These are phyloP conservation scores for Fusarium aywerte DNA, from an alignment of 2,329 filamentous ascomycete genomes.

Conservation along the genomic window DNA sequence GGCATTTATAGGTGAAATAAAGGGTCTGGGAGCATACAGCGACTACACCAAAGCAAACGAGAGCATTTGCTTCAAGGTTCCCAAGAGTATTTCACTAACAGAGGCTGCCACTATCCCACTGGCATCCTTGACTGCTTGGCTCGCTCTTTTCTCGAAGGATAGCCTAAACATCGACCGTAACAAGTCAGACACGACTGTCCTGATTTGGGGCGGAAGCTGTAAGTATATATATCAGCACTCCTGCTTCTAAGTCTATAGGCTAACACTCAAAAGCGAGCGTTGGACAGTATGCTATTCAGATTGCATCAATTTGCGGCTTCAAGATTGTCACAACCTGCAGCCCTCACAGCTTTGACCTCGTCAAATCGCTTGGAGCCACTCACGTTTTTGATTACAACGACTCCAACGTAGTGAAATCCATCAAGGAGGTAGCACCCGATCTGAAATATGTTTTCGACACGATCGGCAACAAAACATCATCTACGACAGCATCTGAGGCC, in stretches of 20 bases:
- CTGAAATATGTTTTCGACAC: conserved; percentile 56
- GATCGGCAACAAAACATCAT: conserved; percentile 54
- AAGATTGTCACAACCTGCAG: conserved; percentile 52
- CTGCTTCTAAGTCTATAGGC: not conserved
- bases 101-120: conserved; percentile 55
- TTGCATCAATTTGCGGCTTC: conserved; percentile 49
- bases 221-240: conserved; percentile 41
- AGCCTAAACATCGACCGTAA: conserved; percentile 50
- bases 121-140: conserved; percentile 53
- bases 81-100: conserved; percentile 43
- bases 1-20: conserved; percentile 32
- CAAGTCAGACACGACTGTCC: conserved; percentile 37
- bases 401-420: conserved; percentile 49
- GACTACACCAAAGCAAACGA: conserved; percentile 56
- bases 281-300: conserved; percentile 52
- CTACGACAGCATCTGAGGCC: conserved; percentile 47
- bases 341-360: conserved; percentile 47
- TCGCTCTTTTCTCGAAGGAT: conserved; percentile 54
- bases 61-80: conserved; percentile 54
- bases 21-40: conserved; percentile 53
- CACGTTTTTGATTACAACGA: conserved; percentile 56
- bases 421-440: conserved; percentile 48
- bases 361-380: conserved; percentile 49
- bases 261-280: conserved; percentile 50
- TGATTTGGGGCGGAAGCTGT: conserved; percentile 60